These are phyloP conservation scores for Podospora fimiseda DNA, from an alignment of 495 filamentous ascomycete genomes.

Conservation along the genomic window DNA sequence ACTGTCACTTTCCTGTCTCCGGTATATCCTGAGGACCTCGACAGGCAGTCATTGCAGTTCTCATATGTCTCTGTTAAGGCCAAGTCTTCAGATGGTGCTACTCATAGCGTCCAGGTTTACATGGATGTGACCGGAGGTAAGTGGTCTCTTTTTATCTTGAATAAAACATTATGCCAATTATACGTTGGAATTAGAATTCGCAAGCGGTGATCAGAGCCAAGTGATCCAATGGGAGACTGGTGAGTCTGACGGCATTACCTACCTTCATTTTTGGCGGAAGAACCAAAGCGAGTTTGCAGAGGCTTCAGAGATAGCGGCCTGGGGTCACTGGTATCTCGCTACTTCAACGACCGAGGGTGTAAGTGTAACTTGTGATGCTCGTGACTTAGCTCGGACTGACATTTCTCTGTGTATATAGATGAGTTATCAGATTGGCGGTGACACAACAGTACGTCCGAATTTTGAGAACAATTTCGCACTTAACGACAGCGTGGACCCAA, in stretches of 20 bases:
- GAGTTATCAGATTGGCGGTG: constrained; percentile 61
- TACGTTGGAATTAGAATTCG: constrained; percentile 32
- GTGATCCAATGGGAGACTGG: constrained; percentile 36
- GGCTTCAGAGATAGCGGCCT: constrained; percentile 66
- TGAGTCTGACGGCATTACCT: constrained; percentile 32
- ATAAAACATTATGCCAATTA: constrained; percentile 15
- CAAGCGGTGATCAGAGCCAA: constrained; percentile 34
- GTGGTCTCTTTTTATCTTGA: constrained; percentile 43
- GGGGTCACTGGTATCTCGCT: constrained; percentile 74
- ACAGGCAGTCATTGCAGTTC: constrained; percentile 79
- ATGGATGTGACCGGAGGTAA: constrained; percentile 80
- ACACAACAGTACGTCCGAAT: constrained; percentile 53
- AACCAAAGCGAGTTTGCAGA: constrained; percentile 65
- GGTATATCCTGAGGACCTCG: constrained; percentile 77
- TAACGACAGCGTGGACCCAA: constrained; percentile 55
- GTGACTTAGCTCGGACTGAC: constrained; percentile 8
- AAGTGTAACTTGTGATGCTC: constrained; percentile 14
- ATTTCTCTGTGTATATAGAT: constrained; percentile 19
- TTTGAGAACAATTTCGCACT: constrained; percentile 62
- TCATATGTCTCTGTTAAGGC: constrained; percentile 76
- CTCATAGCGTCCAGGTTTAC: constrained; percentile 70
- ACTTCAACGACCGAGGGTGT: constrained; percentile 37
- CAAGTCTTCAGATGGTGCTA: constrained; percentile 43
- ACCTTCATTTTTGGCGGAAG: constrained; percentile 53
- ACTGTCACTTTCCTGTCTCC: constrained; percentile 81